Conservation (phyloP, 306 rosid genomes). For the Senna tora region DNA sequence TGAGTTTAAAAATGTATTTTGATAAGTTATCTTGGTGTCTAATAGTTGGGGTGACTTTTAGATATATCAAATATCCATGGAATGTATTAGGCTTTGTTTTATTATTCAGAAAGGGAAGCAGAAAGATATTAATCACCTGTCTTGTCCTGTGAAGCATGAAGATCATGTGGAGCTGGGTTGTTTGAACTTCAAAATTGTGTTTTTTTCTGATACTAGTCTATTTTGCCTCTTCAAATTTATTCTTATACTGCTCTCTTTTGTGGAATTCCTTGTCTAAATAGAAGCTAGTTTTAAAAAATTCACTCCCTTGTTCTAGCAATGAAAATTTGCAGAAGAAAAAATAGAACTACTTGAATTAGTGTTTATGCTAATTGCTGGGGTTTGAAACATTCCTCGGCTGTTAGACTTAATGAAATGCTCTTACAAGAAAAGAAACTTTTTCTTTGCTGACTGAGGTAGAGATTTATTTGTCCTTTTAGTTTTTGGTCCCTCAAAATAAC, state of each 20-base stretch:
- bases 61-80: neutral
- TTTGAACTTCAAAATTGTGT: neutral
- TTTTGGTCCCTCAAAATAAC: neutral
- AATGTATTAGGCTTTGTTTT: neutral
- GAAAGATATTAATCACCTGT: neutral
- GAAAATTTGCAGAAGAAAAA: neutral
- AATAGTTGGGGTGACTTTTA: neutral
- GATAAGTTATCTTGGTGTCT: neutral
- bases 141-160: neutral
- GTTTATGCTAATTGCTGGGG: neutral
- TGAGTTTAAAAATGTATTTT: neutral
- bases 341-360: neutral
- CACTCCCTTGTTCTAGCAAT: neutral
- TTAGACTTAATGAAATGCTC: neutral
- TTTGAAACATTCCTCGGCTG: neutral
- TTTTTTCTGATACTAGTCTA: neutral
- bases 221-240: neutral
- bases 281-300: slow-evolving; percentile 12
- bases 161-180: neutral
- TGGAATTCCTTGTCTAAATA: slow-evolving; percentile 4
- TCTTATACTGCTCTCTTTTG: neutral
- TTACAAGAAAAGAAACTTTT: neutral
- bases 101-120: neutral
- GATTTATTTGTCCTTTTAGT: neutral
- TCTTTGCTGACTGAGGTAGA: neutral